Evolutionary conservation across 2,329 filamentous ascomycete species (phyloP), one percentile per base, ranked within the genome.

Genomic region (Ophiostoma sp.): DNA sequence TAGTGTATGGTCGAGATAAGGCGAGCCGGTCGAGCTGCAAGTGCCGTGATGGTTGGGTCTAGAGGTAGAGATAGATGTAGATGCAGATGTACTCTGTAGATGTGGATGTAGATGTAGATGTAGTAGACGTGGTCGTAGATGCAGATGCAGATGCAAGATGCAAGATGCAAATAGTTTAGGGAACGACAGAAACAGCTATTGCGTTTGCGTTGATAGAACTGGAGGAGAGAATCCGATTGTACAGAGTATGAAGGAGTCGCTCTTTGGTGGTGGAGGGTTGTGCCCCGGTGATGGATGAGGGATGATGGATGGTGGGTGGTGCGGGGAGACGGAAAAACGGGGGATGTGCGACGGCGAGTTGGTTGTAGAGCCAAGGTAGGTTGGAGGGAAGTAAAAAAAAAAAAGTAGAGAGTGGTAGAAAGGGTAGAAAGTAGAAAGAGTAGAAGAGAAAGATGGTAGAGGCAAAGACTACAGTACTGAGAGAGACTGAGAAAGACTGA

Each of bases 241-340:
- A 48, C 17, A 11, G 27, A 31, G 27, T 31, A 31, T 31, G 27
- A 31, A 65, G 41, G 62, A 35, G 62, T 65, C 62, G 62, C 62
- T 65, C 33, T 65, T 20, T 65, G 27, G 27, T 48, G 66, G 66
- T 67, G 66, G 66, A 67, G 41, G 66, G 39, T 54, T n/a, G 27
- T 67, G 62, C 35, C 35, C 62, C 23, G 62, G 62, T 65, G 62
- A 65, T 65, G 62, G 62, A 65, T 65, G 62, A 39, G 62, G 62
- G 62, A 64, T 65, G 60, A 33, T 39, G 62, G 62, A 7, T 33
- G 62, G 33, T 52, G 66, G 52, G 66, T 67, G 65, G 65, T 67
- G 66, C 66, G 66, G 66, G 66, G 66, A 67, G 66, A 54, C 39
- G 66, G 27, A 52, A 67, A 52, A 67, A 41, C n/a, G 27, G 66